Conservation (phyloP, 1,284 basidiomycete genomes). For the Coniferiporia weirii region DNA sequence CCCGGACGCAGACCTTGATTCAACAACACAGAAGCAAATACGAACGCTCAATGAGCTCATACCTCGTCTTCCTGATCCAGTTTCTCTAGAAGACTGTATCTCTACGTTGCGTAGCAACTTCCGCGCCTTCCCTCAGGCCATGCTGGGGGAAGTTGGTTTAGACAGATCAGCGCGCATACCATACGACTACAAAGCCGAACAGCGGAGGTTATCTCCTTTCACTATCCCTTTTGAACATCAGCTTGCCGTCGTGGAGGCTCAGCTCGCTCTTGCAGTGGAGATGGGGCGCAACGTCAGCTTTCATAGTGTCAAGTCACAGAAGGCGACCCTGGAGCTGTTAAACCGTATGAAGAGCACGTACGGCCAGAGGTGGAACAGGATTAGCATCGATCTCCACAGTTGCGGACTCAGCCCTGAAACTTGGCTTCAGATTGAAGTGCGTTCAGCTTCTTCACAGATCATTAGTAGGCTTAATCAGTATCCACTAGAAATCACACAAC, state of each 20-base stretch:
- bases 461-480: background rate
- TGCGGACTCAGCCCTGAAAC: constrained; percentile 69
- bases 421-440: constrained; percentile 63
- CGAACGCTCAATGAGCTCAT: constrained; percentile 49
- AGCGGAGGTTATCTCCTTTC: constrained; percentile 59
- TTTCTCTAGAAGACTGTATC: constrained; percentile 47
- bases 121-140: constrained; percentile 52
- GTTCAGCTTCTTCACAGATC: constrained; percentile 19
- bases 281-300: constrained; percentile 66
- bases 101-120: constrained; percentile 51
- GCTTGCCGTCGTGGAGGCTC: constrained; percentile 63
- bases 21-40: constrained; percentile 24
- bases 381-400: constrained; percentile 75
- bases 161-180: constrained; percentile 72
- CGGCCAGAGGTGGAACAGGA: constrained; percentile 46
- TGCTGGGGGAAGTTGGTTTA: constrained; percentile 82
- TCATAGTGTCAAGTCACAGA: constrained; percentile 72
- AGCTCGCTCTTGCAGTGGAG: constrained; percentile 71
- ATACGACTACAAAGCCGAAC: constrained; percentile 34
- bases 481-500: constrained; percentile 48
- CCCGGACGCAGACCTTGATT: constrained; percentile 17
- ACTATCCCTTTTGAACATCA: constrained; percentile 72
- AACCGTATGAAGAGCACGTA: constrained; percentile 46
- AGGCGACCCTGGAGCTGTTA: constrained; percentile 59
- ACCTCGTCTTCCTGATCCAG: constrained; percentile 56